Percentiles rank a stretch among this genome's conserved stretches.
phyloP scores from a whole-genome alignment of 805 yeast species.

The Saturnispora zaruensis region DNA sequence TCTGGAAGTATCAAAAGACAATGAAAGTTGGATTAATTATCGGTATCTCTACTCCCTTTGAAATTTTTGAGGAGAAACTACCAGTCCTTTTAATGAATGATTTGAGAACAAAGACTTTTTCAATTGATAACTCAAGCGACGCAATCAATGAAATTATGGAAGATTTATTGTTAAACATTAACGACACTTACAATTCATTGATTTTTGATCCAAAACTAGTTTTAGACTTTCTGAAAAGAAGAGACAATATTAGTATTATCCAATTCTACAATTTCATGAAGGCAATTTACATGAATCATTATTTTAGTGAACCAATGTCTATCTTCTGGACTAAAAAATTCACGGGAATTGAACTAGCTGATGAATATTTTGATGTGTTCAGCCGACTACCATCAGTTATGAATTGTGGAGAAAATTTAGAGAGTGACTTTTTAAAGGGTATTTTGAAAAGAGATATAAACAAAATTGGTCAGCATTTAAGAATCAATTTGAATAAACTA shows the following conservation, averaged over 20 bases:
- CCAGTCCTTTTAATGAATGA: conserved; percentile 20
- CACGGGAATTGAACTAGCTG: conserved; percentile 17
- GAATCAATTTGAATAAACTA: conserved; percentile 21
- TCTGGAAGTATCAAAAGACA: conserved; percentile 17
- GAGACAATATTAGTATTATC: conserved; percentile 22
- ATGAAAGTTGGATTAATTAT: conserved; percentile 21
- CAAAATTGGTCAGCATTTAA: conserved; percentile 17
- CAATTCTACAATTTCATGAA: conserved; percentile 27
- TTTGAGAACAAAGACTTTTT: conserved; percentile 21
- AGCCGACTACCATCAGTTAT: conserved; percentile 25
- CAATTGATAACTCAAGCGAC: conserved; percentile 26
- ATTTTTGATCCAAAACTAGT: conserved; percentile 27
- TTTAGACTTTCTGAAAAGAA: conserved; percentile 21
- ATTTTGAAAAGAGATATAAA: conserved; percentile 17
- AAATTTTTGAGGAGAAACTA: conserved; percentile 29
- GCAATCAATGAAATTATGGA: conserved; percentile 27
- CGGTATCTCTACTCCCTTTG: conserved; percentile 29
- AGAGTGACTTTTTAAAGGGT: conserved; percentile 17
- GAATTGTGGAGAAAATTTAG: conserved; percentile 11
- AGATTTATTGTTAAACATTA: conserved; percentile 25
- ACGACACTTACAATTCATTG: conserved; percentile 26
- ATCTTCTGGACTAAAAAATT: conserved; percentile 28
- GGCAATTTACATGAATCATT: conserved; percentile 28
- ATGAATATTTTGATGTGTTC: conserved; percentile 22
- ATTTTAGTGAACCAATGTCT: conserved; percentile 27